Evolutionary conservation across 225 moss, liverwort and hornwort species (phyloP).

Genomic region (Marchantia polymorpha): DNA sequence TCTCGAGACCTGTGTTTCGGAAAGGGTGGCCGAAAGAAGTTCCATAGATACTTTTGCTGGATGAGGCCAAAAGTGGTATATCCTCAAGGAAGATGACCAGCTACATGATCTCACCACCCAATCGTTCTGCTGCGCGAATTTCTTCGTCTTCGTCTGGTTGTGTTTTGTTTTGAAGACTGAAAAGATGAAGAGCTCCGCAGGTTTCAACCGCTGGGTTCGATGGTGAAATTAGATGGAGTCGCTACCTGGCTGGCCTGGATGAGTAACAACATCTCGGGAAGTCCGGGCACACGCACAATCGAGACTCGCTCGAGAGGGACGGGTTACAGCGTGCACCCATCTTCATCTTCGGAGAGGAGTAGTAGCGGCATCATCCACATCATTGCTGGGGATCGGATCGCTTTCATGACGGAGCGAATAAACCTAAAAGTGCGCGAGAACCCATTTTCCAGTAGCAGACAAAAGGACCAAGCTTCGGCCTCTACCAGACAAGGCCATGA

Average conservation of each 20-base stretch:
- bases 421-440: background rate
- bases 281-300: background rate
- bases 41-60: background rate
- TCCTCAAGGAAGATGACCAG: background rate
- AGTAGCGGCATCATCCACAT: background rate
- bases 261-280: too few relatives aligned
- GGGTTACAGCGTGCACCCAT: background rate
- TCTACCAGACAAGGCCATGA: background rate
- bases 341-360: background rate
- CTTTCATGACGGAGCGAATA: background rate
- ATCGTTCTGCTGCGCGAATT: background rate
- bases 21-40: background rate
- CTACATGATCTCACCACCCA: background rate
- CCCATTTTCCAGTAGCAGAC: background rate
- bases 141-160: too few relatives aligned
- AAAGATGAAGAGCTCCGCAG: too few relatives aligned
- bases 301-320: background rate
- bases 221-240: too few relatives aligned
- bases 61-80: slow-evolving; percentile 4
- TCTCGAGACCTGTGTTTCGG: background rate
- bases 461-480: background rate
- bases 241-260: background rate
- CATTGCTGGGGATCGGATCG: background rate
- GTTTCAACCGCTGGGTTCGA: background rate
- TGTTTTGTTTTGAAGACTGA: too few relatives aligned